Conservation (phyloP, 441 rosid genomes). For the Erodium trifolium region DNA sequence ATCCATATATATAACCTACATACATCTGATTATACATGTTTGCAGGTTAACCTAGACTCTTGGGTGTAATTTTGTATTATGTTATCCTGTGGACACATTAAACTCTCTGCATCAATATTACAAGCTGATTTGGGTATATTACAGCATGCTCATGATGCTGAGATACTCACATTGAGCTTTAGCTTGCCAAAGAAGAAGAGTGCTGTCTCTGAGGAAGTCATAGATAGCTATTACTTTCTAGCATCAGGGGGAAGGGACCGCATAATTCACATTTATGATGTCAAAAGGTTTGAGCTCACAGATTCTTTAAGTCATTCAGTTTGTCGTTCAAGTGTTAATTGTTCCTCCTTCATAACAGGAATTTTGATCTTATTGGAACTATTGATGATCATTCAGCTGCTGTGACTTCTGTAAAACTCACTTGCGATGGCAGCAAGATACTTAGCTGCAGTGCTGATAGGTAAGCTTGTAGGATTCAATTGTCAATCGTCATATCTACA, state of each 20-base stretch:
- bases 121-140: constrained; percentile 10
- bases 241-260: constrained; percentile 73
- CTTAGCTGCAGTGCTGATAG: constrained; percentile 80
- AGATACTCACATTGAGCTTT: constrained; percentile 76
- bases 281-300: constrained; percentile 43
- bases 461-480: constrained; percentile 28
- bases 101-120: neutral
- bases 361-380: constrained; percentile 57
- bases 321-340: constrained; percentile 18
- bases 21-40: constrained; percentile 51
- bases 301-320: constrained; percentile 20
- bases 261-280: constrained; percentile 63
- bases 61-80: constrained; percentile 16
- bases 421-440: constrained; percentile 46
- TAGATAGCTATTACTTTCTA: constrained; percentile 46
- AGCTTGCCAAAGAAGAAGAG: constrained; percentile 37
- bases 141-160: constrained; percentile 69
- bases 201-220: constrained; percentile 29
- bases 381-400: constrained; percentile 68
- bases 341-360: constrained; percentile 39
- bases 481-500: constrained; percentile 4
- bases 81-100: neutral
- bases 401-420: constrained; percentile 65
- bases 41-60: constrained; percentile 36
- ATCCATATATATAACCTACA: constrained; percentile 68